Evolutionary conservation across 257 asterid genomes (phyloP), one percentile per base, ranked within the genome.

Genomic region (Vinca minor): DNA sequence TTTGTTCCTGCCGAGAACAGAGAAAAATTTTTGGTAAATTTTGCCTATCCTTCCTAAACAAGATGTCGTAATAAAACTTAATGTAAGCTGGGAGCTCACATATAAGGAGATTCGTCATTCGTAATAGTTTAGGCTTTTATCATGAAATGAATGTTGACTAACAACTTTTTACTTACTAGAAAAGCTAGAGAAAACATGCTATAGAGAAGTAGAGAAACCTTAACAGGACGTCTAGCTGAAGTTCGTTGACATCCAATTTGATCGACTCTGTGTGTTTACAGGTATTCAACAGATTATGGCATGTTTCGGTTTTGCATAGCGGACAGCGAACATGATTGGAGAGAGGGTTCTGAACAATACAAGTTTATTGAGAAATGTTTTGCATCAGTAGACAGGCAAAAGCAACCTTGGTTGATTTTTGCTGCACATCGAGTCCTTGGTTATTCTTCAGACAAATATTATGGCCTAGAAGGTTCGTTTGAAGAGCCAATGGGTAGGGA

Each of bases 211-310:
- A 11, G 9, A n/a, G 21, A 53, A n/a, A 12, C n/a, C 26, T 13
- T 20, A 26, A 14, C 47, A 11, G 18, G 26, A 26, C 26, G 25
- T 53, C 59, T 53, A 25, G 18, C 12, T 58, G 18, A 42, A 13
- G 14, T 42, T 42, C 47, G 14, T 42, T 12, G 2, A 42, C 47
- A 2, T 42, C 14, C 18, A 42, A 2, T 42, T 42, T 42, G n/a
- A 13, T 18, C 14, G 14, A 18, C 4, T 42, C 14, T 11, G 4
- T 12, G 47, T 42, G 47, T 13, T 25, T 17, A 11, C 77, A 85
- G 94, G 94, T 85, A 85, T 74, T 81, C 89, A 17, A 76, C 89
- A 23, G 89, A 85, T 71, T 83, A 81, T 69, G 94, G 94, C 9
- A 77, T 85, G 94, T 85, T 85, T 62, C 82, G 46, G 63, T 77